A percentile compares a stretch with the other conserved stretches of the same genome.
These are phyloP conservation scores for Trichoderma lentiforme DNA, from an alignment of 2,329 filamentous ascomycete species.

Conservation along the genomic window DNA sequence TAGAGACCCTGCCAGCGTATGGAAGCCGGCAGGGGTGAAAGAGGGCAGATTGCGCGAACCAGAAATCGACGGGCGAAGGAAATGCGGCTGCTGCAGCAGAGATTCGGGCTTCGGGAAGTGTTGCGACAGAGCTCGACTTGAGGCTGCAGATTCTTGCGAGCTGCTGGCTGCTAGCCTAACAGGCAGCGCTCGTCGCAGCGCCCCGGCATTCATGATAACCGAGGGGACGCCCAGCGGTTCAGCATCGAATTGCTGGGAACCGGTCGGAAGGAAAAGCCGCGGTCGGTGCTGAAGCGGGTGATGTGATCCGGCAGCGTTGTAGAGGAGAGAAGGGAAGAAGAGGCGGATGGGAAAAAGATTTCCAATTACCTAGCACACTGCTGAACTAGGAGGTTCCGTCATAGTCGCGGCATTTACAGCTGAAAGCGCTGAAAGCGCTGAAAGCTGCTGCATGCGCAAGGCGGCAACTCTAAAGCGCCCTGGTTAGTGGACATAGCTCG, in stretches of 20 bases:
- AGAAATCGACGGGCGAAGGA: neutral
- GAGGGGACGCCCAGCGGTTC: constrained; percentile 28
- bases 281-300: neutral
- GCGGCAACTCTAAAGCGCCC: neutral
- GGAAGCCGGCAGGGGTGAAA: constrained; percentile 11
- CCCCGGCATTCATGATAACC: constrained; percentile 46
- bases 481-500: neutral
- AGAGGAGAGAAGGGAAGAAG: neutral
- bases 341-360: neutral
- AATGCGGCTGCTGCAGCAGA: neutral
- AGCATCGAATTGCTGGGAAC: constrained; percentile 28
- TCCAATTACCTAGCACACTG: constrained; percentile 8
- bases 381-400: constrained; percentile 30
- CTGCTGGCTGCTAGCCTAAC: constrained; percentile 41
- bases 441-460: constrained; percentile 3
- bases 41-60: neutral
- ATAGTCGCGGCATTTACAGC: constrained; percentile 34
- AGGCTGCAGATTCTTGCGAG: constrained; percentile 25
- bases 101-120: neutral
- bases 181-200: constrained; percentile 48
- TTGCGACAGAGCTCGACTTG: constrained; percentile 25
- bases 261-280: constrained; percentile 12
- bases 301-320: neutral
- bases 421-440: constrained; percentile 13
- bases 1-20: neutral